These are phyloP conservation scores for Wickerhamomyces bovis DNA, from an alignment of 805 yeast genomes.

Conservation along the genomic window DNA sequence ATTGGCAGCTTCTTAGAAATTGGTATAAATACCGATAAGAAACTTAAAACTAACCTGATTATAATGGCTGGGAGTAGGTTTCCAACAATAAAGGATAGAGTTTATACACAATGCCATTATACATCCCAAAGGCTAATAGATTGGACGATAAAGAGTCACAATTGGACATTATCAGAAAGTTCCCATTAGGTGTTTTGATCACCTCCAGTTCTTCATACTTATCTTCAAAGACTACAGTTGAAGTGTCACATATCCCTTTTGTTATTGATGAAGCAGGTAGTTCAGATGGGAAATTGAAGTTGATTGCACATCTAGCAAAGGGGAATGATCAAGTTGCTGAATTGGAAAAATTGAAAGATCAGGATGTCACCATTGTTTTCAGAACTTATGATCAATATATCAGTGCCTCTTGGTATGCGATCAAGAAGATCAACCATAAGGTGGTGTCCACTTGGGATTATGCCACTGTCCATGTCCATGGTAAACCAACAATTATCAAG, in stretches of 20 bases:
- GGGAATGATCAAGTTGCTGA: constrained; percentile 44
- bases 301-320: constrained; percentile 52
- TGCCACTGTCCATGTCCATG: constrained; percentile 50
- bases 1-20: neutral
- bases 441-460: constrained; percentile 71
- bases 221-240: constrained; percentile 29
- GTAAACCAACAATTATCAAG: constrained; percentile 38
- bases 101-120: constrained; percentile 18
- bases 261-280: constrained; percentile 31
- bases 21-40: neutral
- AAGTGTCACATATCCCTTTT: constrained; percentile 56
- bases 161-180: constrained; percentile 35
- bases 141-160: constrained; percentile 31
- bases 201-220: constrained; percentile 22
- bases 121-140: constrained; percentile 23
- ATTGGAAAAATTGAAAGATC: constrained; percentile 23
- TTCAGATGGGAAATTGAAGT: constrained; percentile 27
- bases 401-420: constrained; percentile 53
- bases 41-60: no score
- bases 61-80: no score
- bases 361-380: constrained; percentile 44
- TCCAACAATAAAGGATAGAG: no score
- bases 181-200: constrained; percentile 49
- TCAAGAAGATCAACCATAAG: constrained; percentile 50
- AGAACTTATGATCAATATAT: constrained; percentile 47